Base-by-base conservation (phyloP, 495 filamentous ascomycete species). In the Xylaria cubensis region DNA sequence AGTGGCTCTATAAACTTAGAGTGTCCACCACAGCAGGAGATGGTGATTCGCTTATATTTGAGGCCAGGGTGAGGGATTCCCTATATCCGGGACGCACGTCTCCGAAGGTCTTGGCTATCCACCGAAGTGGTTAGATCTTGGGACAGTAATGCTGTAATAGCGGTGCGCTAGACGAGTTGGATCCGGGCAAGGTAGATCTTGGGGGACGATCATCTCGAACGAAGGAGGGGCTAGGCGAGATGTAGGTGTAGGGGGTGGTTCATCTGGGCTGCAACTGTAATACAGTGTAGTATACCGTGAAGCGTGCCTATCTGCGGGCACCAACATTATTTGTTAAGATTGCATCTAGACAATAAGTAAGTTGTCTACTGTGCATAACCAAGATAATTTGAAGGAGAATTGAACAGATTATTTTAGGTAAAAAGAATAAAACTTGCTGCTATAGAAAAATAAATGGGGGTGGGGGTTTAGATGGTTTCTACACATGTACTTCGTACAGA, bases 181-280 rank as follows among this genome's bases (percentile, higher is more conserved):
- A 19, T 26, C 29, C 55, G 24, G 29, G 55, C 55, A 6, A 48
- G 39, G 41, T 53, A 51, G 64, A 67, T 67, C 64, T 55, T 48
- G 64, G 64, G 64, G 26, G 46, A 42, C 64, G 64, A 67, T 67
- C 64, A 67, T 53, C 32, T 67, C 17, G 64, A 17, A 42, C 46
- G 19, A 8, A 55, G 34, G 64, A 42, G n/a, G 44, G 17, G 44
- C 44, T 9, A 67, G 32, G n/a, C 48, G 34, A 48, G 48, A 67
- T 55, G 41, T 46, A 67, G 3, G 26, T 53, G 34, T 48, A 67
- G 48, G 64, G 51, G 7, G 6, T 24, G 29, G 55, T 67, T 21
- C 32, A 19, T 67, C 34, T 32, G 26, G 26, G 44, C n/a, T 29
- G 64, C 64, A 19, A n/a, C 44, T 26, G 34, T 39, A 41, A 34